phyloP scores from a whole-genome alignment of 2,329 filamentous ascomycete genomes.

The Aspergillus sp. region DNA sequence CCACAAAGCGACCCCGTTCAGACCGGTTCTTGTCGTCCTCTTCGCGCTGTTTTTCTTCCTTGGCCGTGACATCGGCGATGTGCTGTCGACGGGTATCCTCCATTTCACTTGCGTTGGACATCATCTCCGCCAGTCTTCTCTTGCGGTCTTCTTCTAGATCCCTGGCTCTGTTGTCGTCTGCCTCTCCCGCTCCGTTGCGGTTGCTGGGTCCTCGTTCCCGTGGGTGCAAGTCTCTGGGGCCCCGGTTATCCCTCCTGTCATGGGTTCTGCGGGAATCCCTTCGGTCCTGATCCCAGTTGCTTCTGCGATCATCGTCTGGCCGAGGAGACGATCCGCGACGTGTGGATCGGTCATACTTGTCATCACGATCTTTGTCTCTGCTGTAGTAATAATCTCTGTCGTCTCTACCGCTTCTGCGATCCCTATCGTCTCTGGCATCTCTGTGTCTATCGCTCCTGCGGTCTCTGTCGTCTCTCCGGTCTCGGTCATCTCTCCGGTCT shows the following conservation, averaged over 20 bases:
- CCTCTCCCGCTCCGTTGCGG: background rate
- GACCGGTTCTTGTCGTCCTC: conserved; percentile 54
- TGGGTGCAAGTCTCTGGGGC: too few relatives aligned
- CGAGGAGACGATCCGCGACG: conserved; percentile 13
- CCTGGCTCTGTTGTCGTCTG: conserved; percentile 15
- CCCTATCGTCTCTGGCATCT: conserved; percentile 10
- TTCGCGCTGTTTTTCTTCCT: conserved; percentile 60
- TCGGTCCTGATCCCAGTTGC: conserved; percentile 11
- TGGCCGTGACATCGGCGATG: conserved; percentile 61
- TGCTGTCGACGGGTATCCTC: conserved; percentile 66
- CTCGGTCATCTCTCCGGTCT: conserved; percentile 13
- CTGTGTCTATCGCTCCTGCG: conserved; percentile 9
- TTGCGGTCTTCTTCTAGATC: conserved; percentile 26
- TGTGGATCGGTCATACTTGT: conserved; percentile 17
- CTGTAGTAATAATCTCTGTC: conserved; percentile 15
- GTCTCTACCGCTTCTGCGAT: conserved; percentile 16
- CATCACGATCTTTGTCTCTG: conserved; percentile 17
- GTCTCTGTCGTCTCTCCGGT: conserved; percentile 11
- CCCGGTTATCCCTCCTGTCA: too few relatives aligned
- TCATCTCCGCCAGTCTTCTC: conserved; percentile 66
- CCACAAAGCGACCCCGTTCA: conserved; percentile 30
- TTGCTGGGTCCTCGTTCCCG: too few relatives aligned
- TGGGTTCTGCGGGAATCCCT: too few relatives aligned
- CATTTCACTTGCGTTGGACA: conserved; percentile 63
- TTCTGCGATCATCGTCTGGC: conserved; percentile 10